Conservation (phyloP, 176 grass and related monocot genomes). For the Bolboschoenus planiculmis region DNA sequence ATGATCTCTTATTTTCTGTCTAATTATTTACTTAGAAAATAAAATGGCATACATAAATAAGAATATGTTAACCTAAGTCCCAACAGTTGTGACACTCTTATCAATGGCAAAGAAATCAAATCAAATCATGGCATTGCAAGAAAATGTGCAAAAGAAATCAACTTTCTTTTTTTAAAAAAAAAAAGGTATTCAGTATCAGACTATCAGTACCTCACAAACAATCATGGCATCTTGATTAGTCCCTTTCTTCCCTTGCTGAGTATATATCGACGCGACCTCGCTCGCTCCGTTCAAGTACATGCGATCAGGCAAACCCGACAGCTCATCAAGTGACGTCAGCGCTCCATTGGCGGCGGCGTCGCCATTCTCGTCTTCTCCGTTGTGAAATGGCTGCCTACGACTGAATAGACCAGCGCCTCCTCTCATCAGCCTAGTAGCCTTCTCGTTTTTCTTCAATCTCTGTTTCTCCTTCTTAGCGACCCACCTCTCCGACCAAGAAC, state of each 20-base stretch:
- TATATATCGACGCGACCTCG: constrained; percentile 63
- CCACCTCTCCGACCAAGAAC: constrained; percentile 38
- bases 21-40: background rate
- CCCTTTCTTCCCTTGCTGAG: constrained; percentile 94
- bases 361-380: constrained; percentile 9
- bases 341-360: constrained; percentile 5
- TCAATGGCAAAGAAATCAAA: background rate
- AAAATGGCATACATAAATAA: background rate
- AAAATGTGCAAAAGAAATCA: background rate
- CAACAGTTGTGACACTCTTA: background rate
- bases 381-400: background rate
- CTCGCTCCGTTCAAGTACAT: constrained; percentile 61
- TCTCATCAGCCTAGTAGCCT: constrained; percentile 4
- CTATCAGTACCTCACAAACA: constrained; percentile 60
- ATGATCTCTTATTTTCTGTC: background rate
- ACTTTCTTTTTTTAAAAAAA: background rate
- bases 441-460: constrained; percentile 27
- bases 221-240: constrained; percentile 99
- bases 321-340: constrained; percentile 54
- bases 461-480: constrained; percentile 24
- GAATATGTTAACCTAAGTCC: background rate
- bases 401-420: background rate
- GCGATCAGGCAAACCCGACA: constrained; percentile 57
- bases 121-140: constrained; percentile 10
- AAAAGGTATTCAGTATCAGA: background rate